phyloP scores from a whole-genome alignment of 208 protist species.

The Endotrypanum monterogeii region DNA sequence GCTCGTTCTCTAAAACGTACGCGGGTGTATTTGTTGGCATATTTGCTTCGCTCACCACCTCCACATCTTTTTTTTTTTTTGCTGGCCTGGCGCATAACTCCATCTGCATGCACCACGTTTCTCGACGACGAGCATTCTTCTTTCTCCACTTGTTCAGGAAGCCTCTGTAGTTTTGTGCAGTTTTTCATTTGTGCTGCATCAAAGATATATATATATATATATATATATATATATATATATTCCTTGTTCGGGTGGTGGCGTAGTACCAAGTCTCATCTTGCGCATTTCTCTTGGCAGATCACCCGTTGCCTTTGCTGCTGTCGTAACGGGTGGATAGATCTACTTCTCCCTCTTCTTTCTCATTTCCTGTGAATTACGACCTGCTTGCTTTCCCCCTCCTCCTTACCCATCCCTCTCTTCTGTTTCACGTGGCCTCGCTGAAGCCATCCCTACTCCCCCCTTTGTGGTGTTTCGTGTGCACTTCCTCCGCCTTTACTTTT shows the following conservation, averaged over 20 bases:
- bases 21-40: background rate
- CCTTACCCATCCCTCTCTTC: background rate
- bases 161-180: background rate
- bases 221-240: too few relatives aligned
- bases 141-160: background rate
- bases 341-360: too few relatives aligned
- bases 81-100: background rate
- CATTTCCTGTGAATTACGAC: background rate
- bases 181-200: slow-evolving; percentile 10
- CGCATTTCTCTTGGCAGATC: background rate
- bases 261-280: background rate
- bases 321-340: background rate
- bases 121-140: background rate
- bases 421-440: background rate
- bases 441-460: background rate
- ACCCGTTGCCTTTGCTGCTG: background rate
- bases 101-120: too few relatives aligned
- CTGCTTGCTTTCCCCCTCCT: too few relatives aligned
- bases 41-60: background rate
- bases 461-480: background rate
- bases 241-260: background rate
- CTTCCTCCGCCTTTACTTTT: background rate
- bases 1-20: background rate
- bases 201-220: background rate
- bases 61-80: background rate